Conservation (phyloP, 257 asterid genomes). For the Petrea volubilis region DNA sequence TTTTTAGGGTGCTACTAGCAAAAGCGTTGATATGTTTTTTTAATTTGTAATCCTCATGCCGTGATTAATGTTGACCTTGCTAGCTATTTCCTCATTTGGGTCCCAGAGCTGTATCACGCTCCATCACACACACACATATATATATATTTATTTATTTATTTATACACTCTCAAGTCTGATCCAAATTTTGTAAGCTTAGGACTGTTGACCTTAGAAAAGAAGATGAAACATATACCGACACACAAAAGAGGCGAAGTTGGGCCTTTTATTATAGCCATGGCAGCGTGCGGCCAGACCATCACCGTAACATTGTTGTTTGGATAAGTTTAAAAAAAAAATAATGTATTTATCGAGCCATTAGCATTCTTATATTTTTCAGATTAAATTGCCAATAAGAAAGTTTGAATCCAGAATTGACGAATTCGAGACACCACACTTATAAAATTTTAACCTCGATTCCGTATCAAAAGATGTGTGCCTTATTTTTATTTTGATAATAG, state of each 20-base stretch:
- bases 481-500: too few species aligned
- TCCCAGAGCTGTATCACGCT: not conserved
- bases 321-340: too few species aligned
- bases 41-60: not conserved
- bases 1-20: not conserved
- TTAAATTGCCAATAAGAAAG: too few species aligned
- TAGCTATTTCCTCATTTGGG: not conserved
- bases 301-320: too few species aligned
- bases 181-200: not conserved
- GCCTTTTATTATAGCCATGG: not conserved
- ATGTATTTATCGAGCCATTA: too few species aligned
- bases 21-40: not conserved
- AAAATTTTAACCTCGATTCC: too few species aligned
- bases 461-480: too few species aligned
- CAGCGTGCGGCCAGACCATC: too few species aligned
- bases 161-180: not conserved
- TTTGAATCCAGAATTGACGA: too few species aligned
- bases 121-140: not conserved
- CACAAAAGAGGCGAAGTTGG: not conserved
- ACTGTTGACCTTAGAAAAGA: not conserved
- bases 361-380: too few species aligned
- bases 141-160: too few species aligned
- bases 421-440: too few species aligned
- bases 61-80: constrained; percentile 2
- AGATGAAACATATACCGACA: not conserved